These are phyloP conservation scores for Colletotrichum sp. DNA, from an alignment of 2,329 filamentous ascomycete species.

Conservation along the genomic window DNA sequence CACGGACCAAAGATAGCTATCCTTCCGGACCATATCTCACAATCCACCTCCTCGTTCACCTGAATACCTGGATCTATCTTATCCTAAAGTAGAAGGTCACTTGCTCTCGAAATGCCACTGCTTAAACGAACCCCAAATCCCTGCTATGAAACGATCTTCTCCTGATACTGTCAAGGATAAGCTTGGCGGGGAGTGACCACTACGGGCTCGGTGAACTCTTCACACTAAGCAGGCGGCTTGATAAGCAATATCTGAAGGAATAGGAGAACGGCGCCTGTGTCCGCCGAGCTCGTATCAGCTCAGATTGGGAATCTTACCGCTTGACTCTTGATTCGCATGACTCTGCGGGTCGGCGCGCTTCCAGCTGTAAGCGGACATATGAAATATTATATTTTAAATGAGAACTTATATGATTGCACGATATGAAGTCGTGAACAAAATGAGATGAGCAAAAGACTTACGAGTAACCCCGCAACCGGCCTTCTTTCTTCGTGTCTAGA, in stretches of 20 bases:
- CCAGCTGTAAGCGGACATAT: not conserved
- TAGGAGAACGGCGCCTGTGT: not conserved
- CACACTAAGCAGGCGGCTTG: accelerated
- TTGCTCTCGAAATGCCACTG: not conserved
- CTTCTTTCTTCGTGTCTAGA: not conserved
- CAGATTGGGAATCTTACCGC: not conserved
- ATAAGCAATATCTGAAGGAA: accelerated
- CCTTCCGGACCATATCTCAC: not conserved
- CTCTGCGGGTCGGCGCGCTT: not conserved
- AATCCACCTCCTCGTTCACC: not conserved
- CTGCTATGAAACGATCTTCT: not conserved
- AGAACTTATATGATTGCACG: not conserved
- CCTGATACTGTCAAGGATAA: not conserved
- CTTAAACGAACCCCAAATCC: not conserved
- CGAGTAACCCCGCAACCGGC: not conserved
- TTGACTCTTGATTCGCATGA: not conserved
- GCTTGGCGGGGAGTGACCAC: accelerated
- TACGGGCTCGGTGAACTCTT: not conserved
- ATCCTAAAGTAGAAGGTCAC: not conserved
- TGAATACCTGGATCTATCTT: not conserved
- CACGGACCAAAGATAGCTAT: not conserved
- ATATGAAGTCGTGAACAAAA: not conserved
- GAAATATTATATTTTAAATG: not conserved
- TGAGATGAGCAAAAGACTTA: not conserved
- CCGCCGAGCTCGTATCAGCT: not conserved